A percentile compares a stretch with the other conserved stretches of the same genome.
These are phyloP conservation scores for Lasiodiplodia theobromae DNA, from an alignment of 2,329 filamentous ascomycete genomes.

Conservation along the genomic window DNA sequence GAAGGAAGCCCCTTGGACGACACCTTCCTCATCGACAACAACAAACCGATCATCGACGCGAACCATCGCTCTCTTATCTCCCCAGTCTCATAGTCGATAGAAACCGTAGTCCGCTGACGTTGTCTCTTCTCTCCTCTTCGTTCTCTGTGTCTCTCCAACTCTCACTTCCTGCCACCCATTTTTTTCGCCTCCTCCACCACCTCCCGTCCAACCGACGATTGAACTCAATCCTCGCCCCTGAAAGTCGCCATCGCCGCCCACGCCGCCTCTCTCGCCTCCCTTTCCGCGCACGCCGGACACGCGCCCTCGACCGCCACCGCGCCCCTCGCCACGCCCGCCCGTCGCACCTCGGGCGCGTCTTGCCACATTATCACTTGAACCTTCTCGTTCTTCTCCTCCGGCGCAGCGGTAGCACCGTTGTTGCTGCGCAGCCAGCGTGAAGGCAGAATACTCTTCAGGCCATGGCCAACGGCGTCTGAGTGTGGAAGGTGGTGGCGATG, in stretches of 20 bases:
- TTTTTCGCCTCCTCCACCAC: too few species aligned
- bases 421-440: background rate
- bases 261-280: background rate
- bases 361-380: background rate
- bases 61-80: background rate
- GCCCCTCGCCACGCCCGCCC: background rate
- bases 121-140: background rate
- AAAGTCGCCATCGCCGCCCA: slow-evolving; percentile 6
- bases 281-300: slow-evolving; percentile 2
- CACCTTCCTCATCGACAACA: background rate
- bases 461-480: background rate
- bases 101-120: background rate
- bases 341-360: background rate
- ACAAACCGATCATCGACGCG: background rate
- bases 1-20: background rate
- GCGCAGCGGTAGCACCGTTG: background rate
- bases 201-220: background rate
- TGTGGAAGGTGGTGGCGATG: too few species aligned
- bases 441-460: background rate
- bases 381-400: background rate
- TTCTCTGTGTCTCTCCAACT: background rate
- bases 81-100: background rate
- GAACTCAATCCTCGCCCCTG: background rate
- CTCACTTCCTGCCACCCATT: background rate
- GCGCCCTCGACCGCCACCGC: background rate